These are phyloP conservation scores for Colletotrichum spinosum DNA, from an alignment of 2,329 filamentous ascomycete species.

Conservation along the genomic window DNA sequence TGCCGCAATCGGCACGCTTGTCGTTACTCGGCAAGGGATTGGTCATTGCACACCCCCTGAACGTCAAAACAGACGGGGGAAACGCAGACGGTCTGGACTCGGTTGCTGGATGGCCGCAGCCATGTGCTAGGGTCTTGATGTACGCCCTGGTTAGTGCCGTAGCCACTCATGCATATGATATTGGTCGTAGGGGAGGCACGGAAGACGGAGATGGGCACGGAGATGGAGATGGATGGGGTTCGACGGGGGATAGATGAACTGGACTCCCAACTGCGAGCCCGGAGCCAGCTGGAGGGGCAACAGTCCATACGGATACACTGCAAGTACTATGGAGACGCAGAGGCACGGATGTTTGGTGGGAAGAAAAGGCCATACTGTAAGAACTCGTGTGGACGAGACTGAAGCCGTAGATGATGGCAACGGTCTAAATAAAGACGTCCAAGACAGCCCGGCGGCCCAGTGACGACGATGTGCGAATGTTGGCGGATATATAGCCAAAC, in stretches of 20 bases:
- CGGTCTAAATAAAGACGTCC: background rate
- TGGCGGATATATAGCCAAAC: too few species aligned
- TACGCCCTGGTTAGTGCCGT: slow-evolving; percentile 33
- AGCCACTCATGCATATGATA: slow-evolving; percentile 32
- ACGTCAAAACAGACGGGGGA: slow-evolving; percentile 26
- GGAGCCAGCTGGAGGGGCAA: background rate
- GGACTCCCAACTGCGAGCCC: slow-evolving; percentile 28
- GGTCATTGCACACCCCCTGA: slow-evolving; percentile 15
- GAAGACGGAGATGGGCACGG: slow-evolving; percentile 24
- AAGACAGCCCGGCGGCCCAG: too few species aligned
- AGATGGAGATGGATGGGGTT: slow-evolving; percentile 22
- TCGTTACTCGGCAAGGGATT: slow-evolving; percentile 14
- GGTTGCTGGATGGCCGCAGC: slow-evolving; percentile 26
- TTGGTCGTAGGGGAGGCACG: slow-evolving; percentile 26
- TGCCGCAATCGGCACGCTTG: background rate
- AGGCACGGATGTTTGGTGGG: too few species aligned
- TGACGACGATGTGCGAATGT: too few species aligned
- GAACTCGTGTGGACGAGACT: too few species aligned
- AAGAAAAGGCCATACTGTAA: too few species aligned
- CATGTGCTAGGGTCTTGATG: slow-evolving; percentile 31
- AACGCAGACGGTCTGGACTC: slow-evolving; percentile 20
- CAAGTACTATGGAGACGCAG: too few species aligned
- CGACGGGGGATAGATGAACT: slow-evolving; percentile 28
- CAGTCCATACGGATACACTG: too few species aligned
- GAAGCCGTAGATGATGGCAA: too few species aligned